phyloP scores from a whole-genome alignment of 2,329 filamentous ascomycete genomes.

The Alternaria solani region DNA sequence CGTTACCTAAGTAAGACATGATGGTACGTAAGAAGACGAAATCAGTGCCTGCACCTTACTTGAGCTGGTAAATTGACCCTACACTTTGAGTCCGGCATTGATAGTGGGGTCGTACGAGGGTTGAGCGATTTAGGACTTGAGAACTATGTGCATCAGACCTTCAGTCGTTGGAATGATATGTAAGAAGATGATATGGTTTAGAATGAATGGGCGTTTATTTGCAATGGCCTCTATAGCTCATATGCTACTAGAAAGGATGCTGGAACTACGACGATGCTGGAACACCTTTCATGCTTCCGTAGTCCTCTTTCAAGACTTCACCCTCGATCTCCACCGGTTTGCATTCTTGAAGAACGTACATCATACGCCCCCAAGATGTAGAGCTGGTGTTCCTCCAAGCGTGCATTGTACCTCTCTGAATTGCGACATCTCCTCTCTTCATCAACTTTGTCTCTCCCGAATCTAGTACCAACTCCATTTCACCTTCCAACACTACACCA shows the following conservation, averaged over 20 bases:
- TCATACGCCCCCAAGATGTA: constrained; percentile 41
- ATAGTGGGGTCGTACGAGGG: neutral
- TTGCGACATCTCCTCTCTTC: constrained; percentile 46
- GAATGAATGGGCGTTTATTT: neutral
- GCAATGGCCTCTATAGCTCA: neutral
- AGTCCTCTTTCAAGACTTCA: constrained; percentile 39
- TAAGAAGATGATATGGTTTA: neutral
- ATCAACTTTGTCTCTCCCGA: constrained; percentile 47
- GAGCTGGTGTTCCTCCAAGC: constrained; percentile 45
- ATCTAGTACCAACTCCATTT: constrained; percentile 48
- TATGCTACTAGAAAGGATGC: neutral
- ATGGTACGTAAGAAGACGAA: neutral
- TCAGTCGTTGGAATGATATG: neutral
- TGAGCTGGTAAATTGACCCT: too few relatives aligned
- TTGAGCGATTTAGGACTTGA: neutral
- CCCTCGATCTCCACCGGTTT: constrained; percentile 38
- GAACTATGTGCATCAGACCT: neutral
- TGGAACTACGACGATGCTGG: constrained; percentile 33
- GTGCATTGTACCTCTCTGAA: constrained; percentile 52
- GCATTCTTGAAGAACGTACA: constrained; percentile 44
- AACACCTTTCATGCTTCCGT: constrained; percentile 42
- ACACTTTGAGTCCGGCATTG: neutral
- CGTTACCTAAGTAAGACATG: neutral
- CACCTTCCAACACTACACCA: constrained; percentile 50
- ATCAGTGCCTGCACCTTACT: too few relatives aligned